phyloP scores from a whole-genome alignment of 129 eudicot species.

The Centella asiatica region DNA sequence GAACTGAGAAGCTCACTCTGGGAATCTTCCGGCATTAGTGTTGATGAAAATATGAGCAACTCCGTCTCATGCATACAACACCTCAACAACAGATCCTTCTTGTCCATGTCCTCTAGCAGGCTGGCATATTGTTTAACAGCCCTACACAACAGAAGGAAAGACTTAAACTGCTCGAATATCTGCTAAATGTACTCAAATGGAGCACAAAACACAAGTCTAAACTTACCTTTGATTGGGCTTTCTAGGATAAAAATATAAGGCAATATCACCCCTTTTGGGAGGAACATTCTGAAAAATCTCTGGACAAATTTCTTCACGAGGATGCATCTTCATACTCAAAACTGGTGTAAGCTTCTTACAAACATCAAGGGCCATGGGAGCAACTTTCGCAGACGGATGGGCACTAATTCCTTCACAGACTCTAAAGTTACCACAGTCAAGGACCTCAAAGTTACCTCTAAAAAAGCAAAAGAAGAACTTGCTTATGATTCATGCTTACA shows the following conservation, averaged over 20 bases:
- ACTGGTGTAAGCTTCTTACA: not conserved
- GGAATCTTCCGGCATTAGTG: not conserved
- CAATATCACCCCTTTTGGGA: conserved; percentile 4
- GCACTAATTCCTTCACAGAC: not conserved
- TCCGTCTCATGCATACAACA: not conserved
- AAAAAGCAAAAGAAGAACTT: not conserved
- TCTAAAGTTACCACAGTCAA: conserved; percentile 10
- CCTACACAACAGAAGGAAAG: not conserved
- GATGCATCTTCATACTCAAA: not conserved
- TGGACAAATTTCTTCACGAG: conserved; percentile 6
- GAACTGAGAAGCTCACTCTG: not conserved
- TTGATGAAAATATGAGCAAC: conserved; percentile 2
- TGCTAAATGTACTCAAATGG: not conserved
- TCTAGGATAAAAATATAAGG: conserved; percentile 1
- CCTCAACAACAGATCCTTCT: conserved; percentile 6
- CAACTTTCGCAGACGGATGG: not conserved
- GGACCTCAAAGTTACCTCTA: conserved; percentile 5
- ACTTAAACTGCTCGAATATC: not conserved
- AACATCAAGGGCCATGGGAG: not conserved
- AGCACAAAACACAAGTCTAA: not conserved
- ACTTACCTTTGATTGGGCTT: not conserved
- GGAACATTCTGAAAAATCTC: not conserved
- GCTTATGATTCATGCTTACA: not conserved
- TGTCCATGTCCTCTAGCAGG: conserved; percentile 7
- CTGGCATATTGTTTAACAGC: not conserved